These are phyloP conservation scores for Fusarium tjaetaba DNA, from an alignment of 2,329 filamentous ascomycete genomes.

Conservation along the genomic window DNA sequence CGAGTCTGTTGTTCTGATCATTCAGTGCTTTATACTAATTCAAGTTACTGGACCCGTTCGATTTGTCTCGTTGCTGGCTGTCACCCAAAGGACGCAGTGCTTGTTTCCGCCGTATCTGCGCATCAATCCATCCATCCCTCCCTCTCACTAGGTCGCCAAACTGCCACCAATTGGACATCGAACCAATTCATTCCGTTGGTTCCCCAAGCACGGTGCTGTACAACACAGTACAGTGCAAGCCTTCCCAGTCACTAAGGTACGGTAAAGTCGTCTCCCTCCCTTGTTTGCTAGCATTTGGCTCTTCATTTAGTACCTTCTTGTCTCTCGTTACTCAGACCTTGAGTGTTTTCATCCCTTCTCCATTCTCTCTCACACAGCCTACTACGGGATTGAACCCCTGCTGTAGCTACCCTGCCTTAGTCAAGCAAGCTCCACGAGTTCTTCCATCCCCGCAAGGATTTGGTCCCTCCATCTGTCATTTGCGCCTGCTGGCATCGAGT, in stretches of 20 bases:
- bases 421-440: constrained; percentile 31
- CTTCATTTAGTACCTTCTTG: constrained; percentile 13
- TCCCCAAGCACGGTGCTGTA: constrained; percentile 13
- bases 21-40: constrained; percentile 1
- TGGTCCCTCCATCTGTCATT: constrained; percentile 28
- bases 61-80: neutral
- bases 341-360: constrained; percentile 17
- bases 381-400: constrained; percentile 13
- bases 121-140: constrained; percentile 3
- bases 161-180: constrained; percentile 26
- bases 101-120: constrained; percentile 27
- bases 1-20: neutral
- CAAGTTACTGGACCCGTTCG: constrained; percentile 3
- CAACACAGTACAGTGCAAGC: constrained; percentile 24
- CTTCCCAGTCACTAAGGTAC: constrained; percentile 26
- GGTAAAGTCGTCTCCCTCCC: constrained; percentile 32
- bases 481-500: constrained; percentile 21
- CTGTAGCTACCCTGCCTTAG: constrained; percentile 2
- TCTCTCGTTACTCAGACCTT: constrained; percentile 19
- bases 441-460: constrained; percentile 37
- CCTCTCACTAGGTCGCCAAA: constrained; percentile 17
- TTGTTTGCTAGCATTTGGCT: constrained; percentile 21
- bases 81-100: constrained; percentile 7
- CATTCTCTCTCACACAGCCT: neutral
- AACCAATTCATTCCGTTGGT: constrained; percentile 25